Percentiles rank a stretch among this genome's conserved stretches.
These are phyloP conservation scores for Amylostereum chailletii DNA, from an alignment of 1,284 basidiomycete genomes.

Conservation along the genomic window DNA sequence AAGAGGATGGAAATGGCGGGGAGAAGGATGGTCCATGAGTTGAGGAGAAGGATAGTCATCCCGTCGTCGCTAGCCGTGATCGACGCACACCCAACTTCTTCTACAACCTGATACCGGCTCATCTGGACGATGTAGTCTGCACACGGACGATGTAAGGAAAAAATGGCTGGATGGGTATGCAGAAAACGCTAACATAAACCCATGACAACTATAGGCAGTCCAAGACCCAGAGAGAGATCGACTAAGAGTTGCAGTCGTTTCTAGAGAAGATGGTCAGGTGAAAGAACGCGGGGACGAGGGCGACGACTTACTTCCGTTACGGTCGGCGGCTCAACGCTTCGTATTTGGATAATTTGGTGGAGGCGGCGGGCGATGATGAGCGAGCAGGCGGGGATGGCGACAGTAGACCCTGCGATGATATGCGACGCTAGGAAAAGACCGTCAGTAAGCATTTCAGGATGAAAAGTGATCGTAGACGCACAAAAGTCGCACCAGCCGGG, in stretches of 20 bases:
- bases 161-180: too few relatives aligned
- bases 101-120: background rate
- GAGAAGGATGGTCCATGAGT: background rate
- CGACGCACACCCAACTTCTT: background rate
- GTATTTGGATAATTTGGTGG: background rate
- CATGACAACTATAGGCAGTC: background rate
- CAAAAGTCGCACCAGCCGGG: conserved; percentile 1
- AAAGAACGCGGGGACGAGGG: too few relatives aligned
- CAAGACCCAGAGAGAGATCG: too few relatives aligned
- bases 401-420: background rate
- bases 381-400: background rate
- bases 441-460: background rate
- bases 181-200: too few relatives aligned
- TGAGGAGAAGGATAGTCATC: background rate
- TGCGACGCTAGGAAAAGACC: background rate
- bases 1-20: background rate
- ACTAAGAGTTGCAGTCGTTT: too few relatives aligned
- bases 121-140: background rate
- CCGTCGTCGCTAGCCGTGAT: background rate
- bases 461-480: background rate
- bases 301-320: too few relatives aligned
- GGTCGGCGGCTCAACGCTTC: background rate
- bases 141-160: too few relatives aligned
- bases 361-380: conserved; percentile 1
- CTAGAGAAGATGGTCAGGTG: too few relatives aligned